Conservation (phyloP, 2,329 filamentous ascomycete species). For the Talaromyces sp. region DNA sequence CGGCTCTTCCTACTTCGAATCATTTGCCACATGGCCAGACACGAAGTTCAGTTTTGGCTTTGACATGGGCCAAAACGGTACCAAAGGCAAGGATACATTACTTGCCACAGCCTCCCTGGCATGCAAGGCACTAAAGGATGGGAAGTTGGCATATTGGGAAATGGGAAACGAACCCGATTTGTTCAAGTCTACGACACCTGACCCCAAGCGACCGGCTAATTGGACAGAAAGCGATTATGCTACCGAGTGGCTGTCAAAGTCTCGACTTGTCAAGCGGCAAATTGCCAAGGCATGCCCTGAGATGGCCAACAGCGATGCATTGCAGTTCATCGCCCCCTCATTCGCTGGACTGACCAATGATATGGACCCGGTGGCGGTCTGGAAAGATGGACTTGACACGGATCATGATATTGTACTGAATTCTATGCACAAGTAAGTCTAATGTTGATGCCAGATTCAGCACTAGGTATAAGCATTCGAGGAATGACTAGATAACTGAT, state of each 20-base stretch:
- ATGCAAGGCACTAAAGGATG: conserved; percentile 58
- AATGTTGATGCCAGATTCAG: too few species aligned
- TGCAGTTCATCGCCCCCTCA: conserved; percentile 61
- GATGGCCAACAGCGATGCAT: conserved; percentile 44
- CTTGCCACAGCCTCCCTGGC: conserved; percentile 58
- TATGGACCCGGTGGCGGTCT: conserved; percentile 55
- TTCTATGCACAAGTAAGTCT: conserved; percentile 61
- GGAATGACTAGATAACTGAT: too few species aligned
- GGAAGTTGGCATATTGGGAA: conserved; percentile 61
- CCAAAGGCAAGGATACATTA: conserved; percentile 55
- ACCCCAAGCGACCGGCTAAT: conserved; percentile 52
- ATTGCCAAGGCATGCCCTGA: conserved; percentile 56
- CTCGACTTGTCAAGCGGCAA: conserved; percentile 50
- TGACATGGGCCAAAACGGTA: conserved; percentile 59
- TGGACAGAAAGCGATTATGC: conserved; percentile 62
- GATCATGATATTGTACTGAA: conserved; percentile 57
- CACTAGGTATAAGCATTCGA: too few species aligned
- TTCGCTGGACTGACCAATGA: conserved; percentile 58
- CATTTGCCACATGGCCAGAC: conserved; percentile 60
- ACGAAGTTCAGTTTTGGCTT: conserved; percentile 65
- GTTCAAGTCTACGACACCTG: conserved; percentile 57
- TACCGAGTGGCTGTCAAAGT: conserved; percentile 61
- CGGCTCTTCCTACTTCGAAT: conserved; percentile 65
- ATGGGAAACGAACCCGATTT: conserved; percentile 68
- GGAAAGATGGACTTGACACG: conserved; percentile 56